phyloP scores from a whole-genome alignment of 371 early-diverging fungal species.

The Thermomucor indicae-seudaticae region DNA sequence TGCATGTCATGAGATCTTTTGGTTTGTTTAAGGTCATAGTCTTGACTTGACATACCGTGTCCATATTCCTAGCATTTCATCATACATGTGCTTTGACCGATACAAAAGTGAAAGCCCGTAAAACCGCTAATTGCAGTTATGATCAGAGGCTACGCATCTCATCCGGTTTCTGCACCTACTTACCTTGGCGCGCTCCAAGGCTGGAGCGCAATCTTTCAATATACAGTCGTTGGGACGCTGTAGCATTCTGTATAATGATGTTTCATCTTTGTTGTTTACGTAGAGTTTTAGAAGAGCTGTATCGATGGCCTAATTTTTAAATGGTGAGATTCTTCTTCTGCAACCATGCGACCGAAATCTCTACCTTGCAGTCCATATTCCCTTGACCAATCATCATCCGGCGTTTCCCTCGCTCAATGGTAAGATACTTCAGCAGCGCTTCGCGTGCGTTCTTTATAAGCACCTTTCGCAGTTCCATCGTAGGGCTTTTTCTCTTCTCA shows the following conservation, averaged over 20 bases:
- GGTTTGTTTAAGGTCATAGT: neutral
- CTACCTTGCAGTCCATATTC: constrained; percentile 24
- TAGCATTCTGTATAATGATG: constrained; percentile 41
- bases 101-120: constrained; percentile 67
- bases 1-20: neutral
- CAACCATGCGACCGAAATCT: neutral
- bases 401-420: constrained; percentile 33
- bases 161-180: neutral
- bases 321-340: neutral
- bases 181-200: constrained; percentile 42
- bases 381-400: constrained; percentile 22
- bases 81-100: constrained; percentile 45
- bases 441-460: constrained; percentile 60
- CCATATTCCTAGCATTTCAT: constrained; percentile 64
- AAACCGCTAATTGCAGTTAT: constrained; percentile 33
- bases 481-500: constrained; percentile 8
- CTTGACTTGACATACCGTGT: constrained; percentile 43
- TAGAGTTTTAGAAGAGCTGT: constrained; percentile 63
- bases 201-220: constrained; percentile 47
- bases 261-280: constrained; percentile 40
- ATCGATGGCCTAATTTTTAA: constrained; percentile 54
- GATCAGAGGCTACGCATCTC: neutral
- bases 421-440: constrained; percentile 44
- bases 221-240: constrained; percentile 49
- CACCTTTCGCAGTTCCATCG: constrained; percentile 33